phyloP scores from a whole-genome alignment of 306 rosid genomes.

The Gastrolobium villosum region DNA sequence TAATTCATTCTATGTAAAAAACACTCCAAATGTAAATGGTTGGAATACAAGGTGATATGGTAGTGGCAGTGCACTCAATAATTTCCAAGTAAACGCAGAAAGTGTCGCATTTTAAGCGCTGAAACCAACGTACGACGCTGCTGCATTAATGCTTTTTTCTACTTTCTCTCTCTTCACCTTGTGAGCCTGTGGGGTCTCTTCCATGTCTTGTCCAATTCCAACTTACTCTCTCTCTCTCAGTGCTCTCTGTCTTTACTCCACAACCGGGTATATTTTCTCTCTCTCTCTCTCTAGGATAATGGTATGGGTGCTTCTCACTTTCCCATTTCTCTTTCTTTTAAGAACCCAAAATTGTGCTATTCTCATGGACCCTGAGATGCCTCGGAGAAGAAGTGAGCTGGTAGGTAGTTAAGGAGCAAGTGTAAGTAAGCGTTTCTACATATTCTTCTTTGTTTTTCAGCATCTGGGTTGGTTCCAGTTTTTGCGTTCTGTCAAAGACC shows the following conservation, averaged over 20 bases:
- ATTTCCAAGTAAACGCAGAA: no score
- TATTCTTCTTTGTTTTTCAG: neutral
- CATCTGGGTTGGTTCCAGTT: slow-evolving; percentile 1
- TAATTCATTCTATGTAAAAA: no score
- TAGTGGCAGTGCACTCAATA: no score
- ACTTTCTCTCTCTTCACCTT: neutral
- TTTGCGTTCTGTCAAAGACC: neutral
- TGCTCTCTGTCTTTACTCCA: neutral
- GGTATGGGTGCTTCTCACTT: neutral
- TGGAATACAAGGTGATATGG: no score
- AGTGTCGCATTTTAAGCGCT: slow-evolving; percentile 45
- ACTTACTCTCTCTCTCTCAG: neutral
- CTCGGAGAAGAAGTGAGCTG: slow-evolving; percentile 48
- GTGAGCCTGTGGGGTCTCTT: neutral
- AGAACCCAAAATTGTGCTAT: neutral
- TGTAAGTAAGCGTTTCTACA: slow-evolving; percentile 5
- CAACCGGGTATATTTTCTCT: neutral
- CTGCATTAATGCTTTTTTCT: slow-evolving; percentile 3
- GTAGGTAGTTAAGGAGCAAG: neutral
- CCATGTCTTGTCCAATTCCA: neutral
- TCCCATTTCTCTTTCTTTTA: slow-evolving; percentile 6
- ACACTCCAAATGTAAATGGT: no score
- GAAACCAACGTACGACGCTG: slow-evolving; percentile 55
- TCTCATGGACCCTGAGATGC: slow-evolving; percentile 14
- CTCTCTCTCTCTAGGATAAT: slow-evolving; percentile 23